phyloP scores from a whole-genome alignment of 2,329 filamentous ascomycete species.

The Pseudonectria foliicola region DNA sequence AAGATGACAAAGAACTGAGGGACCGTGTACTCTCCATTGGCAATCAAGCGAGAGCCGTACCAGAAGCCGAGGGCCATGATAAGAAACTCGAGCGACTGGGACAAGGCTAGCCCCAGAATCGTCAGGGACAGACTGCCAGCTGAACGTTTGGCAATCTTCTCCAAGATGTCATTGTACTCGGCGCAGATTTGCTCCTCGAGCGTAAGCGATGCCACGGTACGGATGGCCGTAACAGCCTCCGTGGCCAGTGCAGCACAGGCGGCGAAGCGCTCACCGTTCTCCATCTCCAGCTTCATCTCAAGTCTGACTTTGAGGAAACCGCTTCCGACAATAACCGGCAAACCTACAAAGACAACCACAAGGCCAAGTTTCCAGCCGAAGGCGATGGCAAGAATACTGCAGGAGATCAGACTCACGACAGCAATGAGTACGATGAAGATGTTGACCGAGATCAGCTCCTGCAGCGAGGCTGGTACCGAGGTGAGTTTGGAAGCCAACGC shows the following conservation, averaged over 20 bases:
- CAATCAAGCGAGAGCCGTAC: conserved; percentile 18
- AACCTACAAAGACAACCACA: conserved; percentile 33
- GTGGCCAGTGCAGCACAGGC: conserved; percentile 31
- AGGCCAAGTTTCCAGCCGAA: conserved; percentile 40
- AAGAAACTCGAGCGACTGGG: conserved; percentile 23
- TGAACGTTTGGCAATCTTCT: conserved; percentile 4
- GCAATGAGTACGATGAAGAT: conserved; percentile 27
- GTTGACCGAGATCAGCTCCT: conserved; percentile 32
- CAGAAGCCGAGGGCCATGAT: conserved; percentile 32
- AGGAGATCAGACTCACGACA: conserved; percentile 26
- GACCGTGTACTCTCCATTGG: conserved; percentile 29
- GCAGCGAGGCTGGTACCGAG: conserved; percentile 25
- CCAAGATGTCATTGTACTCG: conserved; percentile 21
- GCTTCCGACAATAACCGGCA: conserved; percentile 24
- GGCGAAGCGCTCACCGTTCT: conserved; percentile 21
- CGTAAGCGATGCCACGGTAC: conserved; percentile 32
- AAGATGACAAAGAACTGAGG: conserved; percentile 37
- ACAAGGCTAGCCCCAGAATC: conserved; percentile 12
- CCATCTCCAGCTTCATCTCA: conserved; percentile 29
- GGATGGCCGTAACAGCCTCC: conserved; percentile 29
- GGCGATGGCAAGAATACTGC: conserved; percentile 32
- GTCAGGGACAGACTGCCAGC: too few species aligned
- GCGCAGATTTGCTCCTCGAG: conserved; percentile 25
- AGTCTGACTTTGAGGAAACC: conserved; percentile 29
- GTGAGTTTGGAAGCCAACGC: conserved; percentile 24